Evolutionary conservation across 306 rosid genomes (phyloP).

Genomic region (Ziziphus jujuba): DNA sequence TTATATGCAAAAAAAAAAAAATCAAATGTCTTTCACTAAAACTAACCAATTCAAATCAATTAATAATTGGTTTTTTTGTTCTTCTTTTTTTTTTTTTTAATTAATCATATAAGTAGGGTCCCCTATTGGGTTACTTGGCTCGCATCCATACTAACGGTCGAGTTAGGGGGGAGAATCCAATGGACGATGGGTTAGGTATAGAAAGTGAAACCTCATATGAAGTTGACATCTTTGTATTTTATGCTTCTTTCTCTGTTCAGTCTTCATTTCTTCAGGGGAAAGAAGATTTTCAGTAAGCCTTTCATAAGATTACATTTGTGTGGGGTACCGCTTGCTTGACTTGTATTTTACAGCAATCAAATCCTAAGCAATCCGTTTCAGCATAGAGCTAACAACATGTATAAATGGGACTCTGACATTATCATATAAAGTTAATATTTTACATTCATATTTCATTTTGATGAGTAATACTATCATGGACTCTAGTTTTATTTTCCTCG

Average conservation of each 20-base stretch:
- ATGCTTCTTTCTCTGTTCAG: neutral
- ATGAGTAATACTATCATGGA: too few relatives aligned
- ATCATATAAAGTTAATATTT: too few relatives aligned
- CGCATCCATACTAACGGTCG: slow-evolving; percentile 20
- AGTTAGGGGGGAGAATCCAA: slow-evolving; percentile 36
- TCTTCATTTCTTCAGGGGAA: slow-evolving; percentile 6
- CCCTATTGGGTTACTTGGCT: slow-evolving; percentile 21
- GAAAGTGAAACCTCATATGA: slow-evolving; percentile 30
- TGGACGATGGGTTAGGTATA: slow-evolving; percentile 39
- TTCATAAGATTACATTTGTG: neutral
- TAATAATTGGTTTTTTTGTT: neutral
- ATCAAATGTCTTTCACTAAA: slow-evolving; percentile 13
- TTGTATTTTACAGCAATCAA: slow-evolving; percentile 35
- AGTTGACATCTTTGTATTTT: slow-evolving; percentile 10
- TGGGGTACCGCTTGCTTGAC: slow-evolving; percentile 21
- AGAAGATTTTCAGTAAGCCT: neutral
- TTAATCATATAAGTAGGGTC: slow-evolving; percentile 28
- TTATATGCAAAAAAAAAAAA: neutral
- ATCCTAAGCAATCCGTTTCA: slow-evolving; percentile 34
- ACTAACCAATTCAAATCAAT: slow-evolving; percentile 23
- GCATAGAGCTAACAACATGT: neutral
- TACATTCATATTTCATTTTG: too few relatives aligned
- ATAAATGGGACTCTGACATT: too few relatives aligned
- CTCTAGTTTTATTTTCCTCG: too few relatives aligned
- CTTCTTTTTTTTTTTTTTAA: too few relatives aligned